A percentile compares a stretch with the other conserved stretches of the same genome.
phyloP scores from a whole-genome alignment of 257 asterid species.

The Plectranthus barbatus region DNA sequence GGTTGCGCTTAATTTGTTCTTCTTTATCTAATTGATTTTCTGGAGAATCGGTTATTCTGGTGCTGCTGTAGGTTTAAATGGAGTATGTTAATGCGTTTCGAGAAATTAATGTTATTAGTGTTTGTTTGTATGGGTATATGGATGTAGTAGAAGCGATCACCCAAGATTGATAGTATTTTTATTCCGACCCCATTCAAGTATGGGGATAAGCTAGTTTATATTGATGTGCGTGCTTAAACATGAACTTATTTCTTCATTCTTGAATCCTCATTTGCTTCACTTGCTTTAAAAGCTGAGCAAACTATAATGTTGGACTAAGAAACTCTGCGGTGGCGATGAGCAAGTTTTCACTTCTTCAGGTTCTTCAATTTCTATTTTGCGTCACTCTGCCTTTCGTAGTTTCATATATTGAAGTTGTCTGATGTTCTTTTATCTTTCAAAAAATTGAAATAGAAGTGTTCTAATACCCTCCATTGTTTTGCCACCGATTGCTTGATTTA shows the following conservation, averaged over 20 bases:
- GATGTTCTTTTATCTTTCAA: not conserved
- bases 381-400: not conserved
- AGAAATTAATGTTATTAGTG: not conserved
- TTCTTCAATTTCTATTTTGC: too few relatives aligned
- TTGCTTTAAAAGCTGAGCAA: too few relatives aligned
- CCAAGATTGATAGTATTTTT: not conserved
- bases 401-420: not conserved
- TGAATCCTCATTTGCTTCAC: not conserved
- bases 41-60: too few relatives aligned
- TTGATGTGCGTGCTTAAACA: not conserved
- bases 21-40: not conserved
- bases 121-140: not conserved
- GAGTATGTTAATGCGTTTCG: not conserved
- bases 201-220: not conserved
- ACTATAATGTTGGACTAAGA: not conserved
- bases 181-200: not conserved
- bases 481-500: not conserved
- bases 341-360: too few relatives aligned
- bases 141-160: not conserved
- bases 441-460: not conserved
- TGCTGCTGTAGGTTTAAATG: too few relatives aligned
- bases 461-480: not conserved
- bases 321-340: too few relatives aligned
- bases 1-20: constrained; percentile 20
- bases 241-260: not conserved